phyloP scores from a whole-genome alignment of 148 eudicot genomes.

The Nepenthes gracilis region DNA sequence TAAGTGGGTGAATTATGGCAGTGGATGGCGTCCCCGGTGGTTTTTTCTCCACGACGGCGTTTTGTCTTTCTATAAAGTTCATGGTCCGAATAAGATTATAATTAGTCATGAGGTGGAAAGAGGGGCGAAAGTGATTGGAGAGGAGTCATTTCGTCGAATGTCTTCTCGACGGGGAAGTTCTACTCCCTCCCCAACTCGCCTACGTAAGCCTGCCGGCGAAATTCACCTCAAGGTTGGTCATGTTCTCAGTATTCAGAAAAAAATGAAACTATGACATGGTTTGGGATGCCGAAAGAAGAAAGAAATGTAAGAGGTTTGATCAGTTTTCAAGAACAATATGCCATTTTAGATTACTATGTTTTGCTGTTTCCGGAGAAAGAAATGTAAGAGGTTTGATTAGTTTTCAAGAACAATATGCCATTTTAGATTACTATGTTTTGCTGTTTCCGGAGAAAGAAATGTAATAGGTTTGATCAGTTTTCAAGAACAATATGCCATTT shows the following conservation, averaged over 20 bases:
- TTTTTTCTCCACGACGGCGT: conserved; percentile 53
- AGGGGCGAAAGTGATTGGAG: conserved; percentile 38
- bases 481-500: too few relatives aligned
- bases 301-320: too few relatives aligned
- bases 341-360: too few relatives aligned
- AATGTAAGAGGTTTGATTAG: too few relatives aligned
- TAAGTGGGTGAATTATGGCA: conserved; percentile 66
- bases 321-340: too few relatives aligned
- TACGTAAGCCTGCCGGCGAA: conserved; percentile 41
- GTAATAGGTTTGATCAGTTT: too few relatives aligned
- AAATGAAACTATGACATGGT: neutral
- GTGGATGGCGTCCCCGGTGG: conserved; percentile 62
- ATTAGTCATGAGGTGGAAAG: conserved; percentile 26
- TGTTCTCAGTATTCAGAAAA: neutral
- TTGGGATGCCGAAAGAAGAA: too few relatives aligned
- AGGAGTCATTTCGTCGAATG: conserved; percentile 28
- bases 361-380: too few relatives aligned
- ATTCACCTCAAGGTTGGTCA: conserved; percentile 51
- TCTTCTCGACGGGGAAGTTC: conserved; percentile 3
- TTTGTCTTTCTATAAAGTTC: conserved; percentile 44
- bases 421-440: too few relatives aligned
- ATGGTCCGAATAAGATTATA: conserved; percentile 38
- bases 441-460: too few relatives aligned
- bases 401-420: too few relatives aligned
- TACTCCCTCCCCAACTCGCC: conserved; percentile 2